Base-by-base conservation (phyloP, 331 rosid species). In the Spiraea crenata region DNA sequence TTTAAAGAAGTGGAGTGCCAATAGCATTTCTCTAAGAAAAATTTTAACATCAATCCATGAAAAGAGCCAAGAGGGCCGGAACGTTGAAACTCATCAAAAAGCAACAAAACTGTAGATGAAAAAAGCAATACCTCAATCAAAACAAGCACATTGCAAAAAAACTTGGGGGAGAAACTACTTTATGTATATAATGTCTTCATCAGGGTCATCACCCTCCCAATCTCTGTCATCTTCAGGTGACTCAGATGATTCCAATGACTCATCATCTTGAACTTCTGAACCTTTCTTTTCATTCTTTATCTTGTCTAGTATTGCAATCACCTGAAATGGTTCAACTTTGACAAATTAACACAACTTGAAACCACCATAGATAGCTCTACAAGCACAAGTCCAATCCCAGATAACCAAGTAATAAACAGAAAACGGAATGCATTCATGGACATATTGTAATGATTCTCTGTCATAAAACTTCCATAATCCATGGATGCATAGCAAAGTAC, bases 251-350 rank as follows among this genome's bases (percentile, higher is more conserved):
- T 81, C 86, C 10, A 64, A 52, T 60, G 71, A 81, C 47, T 77
- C 87, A 44, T 64, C 56, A 7, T 71, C 83, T 76, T 78, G 66
- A 35, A 20, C 59, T 34, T 63, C 82, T 5, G 25, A 1, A 46
- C 25, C 64, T 45, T 60, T 79, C 57, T 83, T 76, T 42, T 89
- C 96, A 35, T 87, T 75, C 84, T 91, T 93, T 73, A 91, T 84
- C 76, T 78, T 83, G 76, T 93, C 97, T 66, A 87, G 82, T 66
- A 93, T 86, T 72, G 95, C 91, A 81, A 93, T 89, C 65, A 93
- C 97, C 96, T 90, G 93, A 64, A 79, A 77, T 50, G 31, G 58
- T 74, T 70, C 74, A 72, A 55, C 31, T 31, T 58, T 42, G 42
- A 59, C 55, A 3, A 40, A 75, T 82, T 41, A 84, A 79, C 42